Evolutionary conservation across 2,329 filamentous ascomycete species (phyloP).

Genomic region (Zymoseptoria pseudotritici): DNA sequence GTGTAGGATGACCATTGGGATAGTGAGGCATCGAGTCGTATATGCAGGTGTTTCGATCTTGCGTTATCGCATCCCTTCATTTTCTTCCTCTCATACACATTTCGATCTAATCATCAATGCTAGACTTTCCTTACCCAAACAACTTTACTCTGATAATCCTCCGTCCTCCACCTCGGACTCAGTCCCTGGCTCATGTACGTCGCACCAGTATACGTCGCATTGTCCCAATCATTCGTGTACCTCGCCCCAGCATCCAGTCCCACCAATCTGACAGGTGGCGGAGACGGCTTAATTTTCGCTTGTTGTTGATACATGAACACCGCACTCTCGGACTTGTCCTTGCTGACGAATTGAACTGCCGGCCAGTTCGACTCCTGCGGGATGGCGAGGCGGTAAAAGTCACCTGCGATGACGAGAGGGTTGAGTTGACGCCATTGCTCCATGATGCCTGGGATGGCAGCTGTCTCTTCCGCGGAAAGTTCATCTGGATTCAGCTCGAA

Average conservation of each 20-base stretch:
- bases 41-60: too few relatives aligned
- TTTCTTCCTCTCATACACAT: too few relatives aligned
- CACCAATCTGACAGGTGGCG: conserved; percentile 48
- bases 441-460: conserved; percentile 49
- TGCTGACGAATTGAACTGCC: conserved; percentile 51
- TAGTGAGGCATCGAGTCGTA: too few relatives aligned
- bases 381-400: conserved; percentile 52
- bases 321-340: conserved; percentile 44
- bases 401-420: conserved; percentile 51
- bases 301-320: conserved; percentile 56
- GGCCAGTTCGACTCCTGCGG: conserved; percentile 57
- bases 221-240: conserved; percentile 47
- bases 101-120: too few relatives aligned
- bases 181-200: conserved; percentile 58
- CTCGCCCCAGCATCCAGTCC: conserved; percentile 49
- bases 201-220: conserved; percentile 47
- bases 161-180: conserved; percentile 42
- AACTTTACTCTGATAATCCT: conserved; percentile 52
- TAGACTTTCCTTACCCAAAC: conserved; percentile 45
- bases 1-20: too few relatives aligned
- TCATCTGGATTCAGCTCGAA: conserved; percentile 54
- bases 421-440: conserved; percentile 49
- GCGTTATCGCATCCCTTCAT: too few relatives aligned
- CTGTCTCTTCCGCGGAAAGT: conserved; percentile 45
- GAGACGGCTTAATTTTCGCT: conserved; percentile 46